Evolutionary conservation across 169 alveolate genomes (phyloP).

Genomic region (Miamiensis avidus): DNA sequence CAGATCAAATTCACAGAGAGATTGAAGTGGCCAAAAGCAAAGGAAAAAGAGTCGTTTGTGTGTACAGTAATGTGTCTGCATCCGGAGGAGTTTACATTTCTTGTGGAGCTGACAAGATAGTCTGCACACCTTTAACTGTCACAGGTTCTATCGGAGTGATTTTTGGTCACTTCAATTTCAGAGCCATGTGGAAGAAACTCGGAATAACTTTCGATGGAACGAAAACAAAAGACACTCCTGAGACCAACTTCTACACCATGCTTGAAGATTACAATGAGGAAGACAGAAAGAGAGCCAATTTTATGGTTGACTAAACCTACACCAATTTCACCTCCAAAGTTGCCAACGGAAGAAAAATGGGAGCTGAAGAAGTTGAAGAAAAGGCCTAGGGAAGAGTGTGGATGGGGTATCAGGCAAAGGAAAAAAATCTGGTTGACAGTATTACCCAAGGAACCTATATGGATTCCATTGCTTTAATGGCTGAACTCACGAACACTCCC

Average conservation of each 20-base stretch:
- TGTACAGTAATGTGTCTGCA: background rate
- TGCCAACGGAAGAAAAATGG: background rate
- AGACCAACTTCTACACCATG: background rate
- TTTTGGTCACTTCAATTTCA: background rate
- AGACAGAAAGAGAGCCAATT: background rate
- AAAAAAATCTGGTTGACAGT: background rate
- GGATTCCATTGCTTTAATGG: background rate
- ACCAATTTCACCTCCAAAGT: background rate
- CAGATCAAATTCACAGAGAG: background rate
- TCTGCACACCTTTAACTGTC: background rate
- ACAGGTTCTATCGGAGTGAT: background rate
- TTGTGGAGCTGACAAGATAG: background rate
- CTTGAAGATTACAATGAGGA: background rate
- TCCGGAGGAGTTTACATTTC: background rate
- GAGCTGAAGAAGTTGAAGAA: background rate
- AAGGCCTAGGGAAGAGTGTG: background rate
- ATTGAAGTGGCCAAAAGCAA: background rate
- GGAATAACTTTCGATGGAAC: background rate
- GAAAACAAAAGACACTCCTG: background rate
- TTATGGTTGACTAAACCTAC: background rate
- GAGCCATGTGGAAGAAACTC: background rate
- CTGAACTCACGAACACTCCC: background rate
- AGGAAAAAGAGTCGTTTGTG: background rate
- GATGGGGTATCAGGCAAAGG: background rate
- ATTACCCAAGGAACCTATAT: background rate